Evolutionary conservation across 176 grass and related monocot genomes (phyloP), one percentile per base, ranked within the genome.

Genomic region (Chrysopogon serrulatus): DNA sequence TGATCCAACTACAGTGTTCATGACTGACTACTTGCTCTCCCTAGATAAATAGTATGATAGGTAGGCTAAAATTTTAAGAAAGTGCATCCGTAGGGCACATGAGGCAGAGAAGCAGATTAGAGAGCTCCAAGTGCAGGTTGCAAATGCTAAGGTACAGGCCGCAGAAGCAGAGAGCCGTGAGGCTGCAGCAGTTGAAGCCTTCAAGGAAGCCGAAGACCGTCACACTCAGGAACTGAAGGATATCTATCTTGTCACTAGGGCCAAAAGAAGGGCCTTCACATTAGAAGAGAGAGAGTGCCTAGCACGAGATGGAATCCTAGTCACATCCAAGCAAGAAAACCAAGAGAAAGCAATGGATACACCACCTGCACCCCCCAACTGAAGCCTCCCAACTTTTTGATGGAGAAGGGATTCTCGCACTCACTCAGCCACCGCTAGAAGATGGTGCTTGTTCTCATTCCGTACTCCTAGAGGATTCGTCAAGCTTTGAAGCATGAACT

Each of bases 61-160:
- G 21, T 11, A 76, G 6, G 17, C 39, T 8, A n/a, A 5, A 7
- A 16, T 56, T 19, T 19, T 75, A 0, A 23, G 48, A 8, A 53
- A 23, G 10, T 36, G 48, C 48, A 75, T 75, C 11, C 19, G 4
- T 0, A 33, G 18, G 0, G 72, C 4, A 1, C 4, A 74, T 33
- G 4, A 74, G 23, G 47, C 47, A 0, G 10, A 54, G 16, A 23
- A 10, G 10, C 19, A 23, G 4, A 23, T 5, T 4, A 21, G 27
- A 18, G 4, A 0, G 2, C 30, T 35, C 0, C 0, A 6, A 0
- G 10, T 74, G 17, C 8, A 74, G 0, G 30, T 53, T 13, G 47
- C 31, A 0, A 5, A 74, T 5, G 30, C 47, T 21, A 33, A 14
- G 48, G 28, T 18, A 5, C 18, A 35, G 14, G 68, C 24, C 2